These are phyloP conservation scores for Trebouxia sp. DNA, from an alignment of 139 green algal genomes.

Conservation along the genomic window DNA sequence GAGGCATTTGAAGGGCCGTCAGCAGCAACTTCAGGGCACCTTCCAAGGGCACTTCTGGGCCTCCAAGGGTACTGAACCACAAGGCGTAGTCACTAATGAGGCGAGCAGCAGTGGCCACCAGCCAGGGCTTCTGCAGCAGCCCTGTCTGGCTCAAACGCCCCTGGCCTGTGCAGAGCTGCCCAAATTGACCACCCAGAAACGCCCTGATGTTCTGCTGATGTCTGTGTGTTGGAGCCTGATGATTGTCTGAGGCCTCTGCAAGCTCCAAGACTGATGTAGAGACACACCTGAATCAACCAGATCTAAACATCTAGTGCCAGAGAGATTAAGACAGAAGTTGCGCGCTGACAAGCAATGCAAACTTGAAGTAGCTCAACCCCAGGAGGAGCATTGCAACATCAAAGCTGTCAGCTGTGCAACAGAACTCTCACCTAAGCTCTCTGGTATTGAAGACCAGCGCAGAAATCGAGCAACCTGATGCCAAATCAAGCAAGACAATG, in stretches of 20 bases:
- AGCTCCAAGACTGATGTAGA: neutral
- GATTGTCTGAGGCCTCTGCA: neutral
- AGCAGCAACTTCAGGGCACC: constrained; percentile 29
- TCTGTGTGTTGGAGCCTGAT: neutral
- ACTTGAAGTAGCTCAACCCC: neutral
- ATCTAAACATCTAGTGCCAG: too few relatives aligned
- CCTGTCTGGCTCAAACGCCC: neutral
- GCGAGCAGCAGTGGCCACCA: constrained; percentile 1
- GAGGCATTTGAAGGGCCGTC: neutral
- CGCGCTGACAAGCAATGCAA: neutral
- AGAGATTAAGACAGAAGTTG: neutral
- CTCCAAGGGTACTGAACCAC: constrained; percentile 14
- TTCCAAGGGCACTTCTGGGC: constrained; percentile 22
- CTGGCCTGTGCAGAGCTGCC: neutral
- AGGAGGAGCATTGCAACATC: neutral
- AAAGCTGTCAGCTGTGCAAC: neutral
- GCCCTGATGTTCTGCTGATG: neutral
- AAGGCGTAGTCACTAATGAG: constrained; percentile 18
- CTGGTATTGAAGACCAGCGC: neutral
- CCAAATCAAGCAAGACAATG: too few relatives aligned
- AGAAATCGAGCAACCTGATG: neutral
- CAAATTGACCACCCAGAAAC: constrained; percentile 17
- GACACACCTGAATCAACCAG: constrained; percentile 18
- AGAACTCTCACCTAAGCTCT: neutral
- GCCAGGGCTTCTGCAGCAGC: neutral